Evolutionary conservation across 148 eudicot species (phyloP).

Genomic region (Rhododendron ferrugineum): DNA sequence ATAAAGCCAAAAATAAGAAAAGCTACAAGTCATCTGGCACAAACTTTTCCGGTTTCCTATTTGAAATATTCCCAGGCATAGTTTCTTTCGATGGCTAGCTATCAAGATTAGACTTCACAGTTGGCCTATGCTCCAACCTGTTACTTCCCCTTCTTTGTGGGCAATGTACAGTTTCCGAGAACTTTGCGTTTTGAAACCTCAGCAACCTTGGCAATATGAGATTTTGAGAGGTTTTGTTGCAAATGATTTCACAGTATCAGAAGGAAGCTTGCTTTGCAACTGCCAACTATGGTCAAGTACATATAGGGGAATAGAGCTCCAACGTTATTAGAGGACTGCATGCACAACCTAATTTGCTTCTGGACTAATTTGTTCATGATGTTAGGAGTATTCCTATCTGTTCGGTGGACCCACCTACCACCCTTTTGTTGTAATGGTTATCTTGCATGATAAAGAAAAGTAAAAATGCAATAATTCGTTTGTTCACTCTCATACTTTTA

Average conservation of each 20-base stretch:
- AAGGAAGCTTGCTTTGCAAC: neutral
- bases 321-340: neutral
- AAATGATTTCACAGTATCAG: neutral
- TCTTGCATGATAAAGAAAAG: neutral
- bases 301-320: neutral
- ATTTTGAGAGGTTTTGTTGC: neutral
- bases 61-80: neutral
- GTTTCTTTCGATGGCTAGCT: neutral
- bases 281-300: neutral
- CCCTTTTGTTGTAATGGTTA: neutral
- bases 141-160: neutral
- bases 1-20: neutral
- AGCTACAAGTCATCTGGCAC: neutral
- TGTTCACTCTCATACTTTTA: neutral
- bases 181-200: neutral
- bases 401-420: neutral
- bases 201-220: neutral
- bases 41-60: neutral
- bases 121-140: neutral
- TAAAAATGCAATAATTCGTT: neutral
- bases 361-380: neutral
- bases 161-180: no score
- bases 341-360: neutral
- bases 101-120: neutral
- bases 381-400: neutral